Evolutionary conservation across 441 rosid genomes (phyloP).

Genomic region (Sinapis alba): DNA sequence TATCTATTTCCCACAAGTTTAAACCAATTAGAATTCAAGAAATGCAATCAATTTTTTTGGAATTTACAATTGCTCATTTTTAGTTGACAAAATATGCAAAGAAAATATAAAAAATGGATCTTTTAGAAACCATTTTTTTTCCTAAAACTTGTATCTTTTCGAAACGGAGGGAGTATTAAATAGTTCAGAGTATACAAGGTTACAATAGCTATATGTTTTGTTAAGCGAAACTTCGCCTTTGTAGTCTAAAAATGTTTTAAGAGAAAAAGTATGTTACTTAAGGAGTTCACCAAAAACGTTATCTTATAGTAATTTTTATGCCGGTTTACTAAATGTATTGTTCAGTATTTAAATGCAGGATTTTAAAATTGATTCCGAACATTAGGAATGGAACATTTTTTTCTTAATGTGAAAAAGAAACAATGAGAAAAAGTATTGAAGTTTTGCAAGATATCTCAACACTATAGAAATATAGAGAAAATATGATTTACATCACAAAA

Average conservation of each 20-base stretch:
- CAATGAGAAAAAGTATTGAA: neutral
- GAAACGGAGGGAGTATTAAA: too few relatives aligned
- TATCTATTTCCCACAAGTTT: too few relatives aligned
- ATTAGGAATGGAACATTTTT: neutral
- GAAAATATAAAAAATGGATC: too few relatives aligned
- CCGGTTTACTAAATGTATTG: neutral
- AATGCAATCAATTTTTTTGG: too few relatives aligned
- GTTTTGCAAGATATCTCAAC: neutral
- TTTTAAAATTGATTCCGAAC: neutral
- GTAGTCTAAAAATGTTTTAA: neutral
- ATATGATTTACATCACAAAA: neutral
- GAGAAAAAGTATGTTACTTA: neutral
- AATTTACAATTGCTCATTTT: too few relatives aligned
- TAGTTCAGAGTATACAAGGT: neutral
- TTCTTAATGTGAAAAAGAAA: neutral
- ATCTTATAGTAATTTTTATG: neutral
- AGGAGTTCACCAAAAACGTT: neutral
- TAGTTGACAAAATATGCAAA: too few relatives aligned
- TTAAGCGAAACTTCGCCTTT: neutral
- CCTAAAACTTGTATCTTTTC: too few relatives aligned
- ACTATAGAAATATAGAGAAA: neutral
- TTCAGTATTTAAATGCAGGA: neutral
- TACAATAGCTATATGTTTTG: neutral
- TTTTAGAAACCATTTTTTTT: too few relatives aligned
- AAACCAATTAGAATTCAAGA: too few relatives aligned